These are phyloP conservation scores for Aureoboletus auriporus DNA, from an alignment of 768 basidiomycete genomes.

Conservation along the genomic window DNA sequence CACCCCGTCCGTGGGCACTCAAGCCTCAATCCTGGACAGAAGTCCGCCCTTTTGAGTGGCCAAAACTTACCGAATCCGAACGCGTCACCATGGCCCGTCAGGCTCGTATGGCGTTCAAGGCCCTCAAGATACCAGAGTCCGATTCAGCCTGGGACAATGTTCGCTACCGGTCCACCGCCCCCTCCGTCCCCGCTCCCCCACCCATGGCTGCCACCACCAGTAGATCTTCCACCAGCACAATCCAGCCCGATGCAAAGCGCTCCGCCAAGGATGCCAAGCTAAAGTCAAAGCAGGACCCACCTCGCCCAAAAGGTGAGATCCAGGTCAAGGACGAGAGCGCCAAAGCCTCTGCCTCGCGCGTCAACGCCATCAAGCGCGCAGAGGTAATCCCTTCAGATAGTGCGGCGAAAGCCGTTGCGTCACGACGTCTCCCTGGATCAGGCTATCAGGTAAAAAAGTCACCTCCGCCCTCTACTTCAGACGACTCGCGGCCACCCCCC, in stretches of 20 bases:
- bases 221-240: conserved; percentile 17
- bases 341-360: conserved; percentile 27
- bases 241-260: conserved; percentile 40
- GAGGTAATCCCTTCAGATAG: conserved; percentile 20
- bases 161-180: conserved; percentile 27
- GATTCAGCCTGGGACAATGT: conserved; percentile 65
- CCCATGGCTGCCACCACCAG: conserved; percentile 16
- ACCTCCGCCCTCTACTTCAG: conserved; percentile 19
- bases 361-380: conserved; percentile 28
- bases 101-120: conserved; percentile 45
- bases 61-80: conserved; percentile 44
- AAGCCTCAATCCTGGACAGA: conserved; percentile 60
- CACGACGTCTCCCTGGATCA: conserved; percentile 44
- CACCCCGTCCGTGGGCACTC: conserved; percentile 47
- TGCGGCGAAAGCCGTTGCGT: conserved; percentile 16
- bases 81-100: conserved; percentile 47
- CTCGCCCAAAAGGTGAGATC: conserved; percentile 35
- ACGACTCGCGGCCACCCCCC: conserved; percentile 26
- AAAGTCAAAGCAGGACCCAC: conserved; percentile 27
- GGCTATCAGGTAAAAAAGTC: conserved; percentile 41
- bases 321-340: conserved; percentile 35
- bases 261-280: conserved; percentile 43
- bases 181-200: conserved; percentile 14
- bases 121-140: conserved; percentile 51
- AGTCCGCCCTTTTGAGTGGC: conserved; percentile 66